These are phyloP conservation scores for Coffea canephora DNA, from an alignment of 257 asterid species.

Conservation along the genomic window DNA sequence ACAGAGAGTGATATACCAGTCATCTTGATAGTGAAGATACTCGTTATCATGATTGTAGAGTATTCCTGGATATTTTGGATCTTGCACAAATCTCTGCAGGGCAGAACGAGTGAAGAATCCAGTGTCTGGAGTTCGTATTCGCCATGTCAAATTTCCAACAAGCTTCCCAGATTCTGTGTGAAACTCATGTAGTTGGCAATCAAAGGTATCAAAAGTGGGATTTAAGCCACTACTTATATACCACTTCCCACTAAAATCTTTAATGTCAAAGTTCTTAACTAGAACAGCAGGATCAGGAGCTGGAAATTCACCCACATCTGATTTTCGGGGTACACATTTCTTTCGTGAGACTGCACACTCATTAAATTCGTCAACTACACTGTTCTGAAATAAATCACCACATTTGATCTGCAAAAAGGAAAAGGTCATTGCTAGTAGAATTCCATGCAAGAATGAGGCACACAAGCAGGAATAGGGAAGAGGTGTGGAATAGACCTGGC, in stretches of 20 bases:
- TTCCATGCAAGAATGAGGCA: background rate
- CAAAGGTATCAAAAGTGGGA: slow-evolving; percentile 86
- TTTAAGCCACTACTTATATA: slow-evolving; percentile 78
- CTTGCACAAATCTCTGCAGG: slow-evolving; percentile 75
- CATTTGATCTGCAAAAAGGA: slow-evolving; percentile 70
- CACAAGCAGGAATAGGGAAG: background rate
- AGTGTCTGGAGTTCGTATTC: slow-evolving; percentile 78
- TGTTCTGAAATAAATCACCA: slow-evolving; percentile 88
- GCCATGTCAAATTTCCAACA: slow-evolving; percentile 74
- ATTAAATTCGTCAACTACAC: slow-evolving; percentile 84
- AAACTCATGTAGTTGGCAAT: slow-evolving; percentile 92
- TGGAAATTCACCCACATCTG: slow-evolving; percentile 93
- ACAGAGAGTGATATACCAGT: slow-evolving; percentile 52
- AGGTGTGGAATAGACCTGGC: slow-evolving; percentile 59
- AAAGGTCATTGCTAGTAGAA: slow-evolving; percentile 15
- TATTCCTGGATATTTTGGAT: slow-evolving; percentile 78
- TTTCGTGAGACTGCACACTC: slow-evolving; percentile 96
- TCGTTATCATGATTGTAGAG: slow-evolving; percentile 89
- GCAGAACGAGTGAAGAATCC: slow-evolving; percentile 85
- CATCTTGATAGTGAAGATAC: slow-evolving; percentile 95
- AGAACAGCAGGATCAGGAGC: slow-evolving; percentile 72
- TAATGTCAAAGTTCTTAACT: slow-evolving; percentile 65
- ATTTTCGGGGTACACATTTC: slow-evolving; percentile 95
- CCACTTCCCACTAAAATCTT: slow-evolving; percentile 89
- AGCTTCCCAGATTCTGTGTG: slow-evolving; percentile 69